phyloP scores from a whole-genome alignment of 176 grass and related monocot species.

The Eragrostis curvula region DNA sequence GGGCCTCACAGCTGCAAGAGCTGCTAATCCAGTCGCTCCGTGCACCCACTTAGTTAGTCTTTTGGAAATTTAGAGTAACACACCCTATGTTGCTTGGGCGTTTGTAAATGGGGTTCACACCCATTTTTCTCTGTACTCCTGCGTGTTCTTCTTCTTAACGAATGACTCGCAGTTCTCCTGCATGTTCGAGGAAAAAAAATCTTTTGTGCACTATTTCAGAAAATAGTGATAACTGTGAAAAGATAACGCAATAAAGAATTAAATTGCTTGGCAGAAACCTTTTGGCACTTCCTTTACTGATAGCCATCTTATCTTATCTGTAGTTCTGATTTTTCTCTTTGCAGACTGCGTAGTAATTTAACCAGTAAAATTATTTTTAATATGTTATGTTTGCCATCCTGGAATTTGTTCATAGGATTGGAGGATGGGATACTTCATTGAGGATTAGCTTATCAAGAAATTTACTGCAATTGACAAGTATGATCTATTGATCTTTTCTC shows the following conservation, averaged over 20 bases:
- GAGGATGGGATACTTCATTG: constrained; percentile 25
- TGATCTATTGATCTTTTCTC: constrained; percentile 17
- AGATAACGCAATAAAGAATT: not conserved
- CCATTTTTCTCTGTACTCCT: too few relatives aligned
- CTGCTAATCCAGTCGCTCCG: too few relatives aligned
- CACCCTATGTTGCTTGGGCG: too few relatives aligned
- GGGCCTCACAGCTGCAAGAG: too few relatives aligned
- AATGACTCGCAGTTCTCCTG: too few relatives aligned
- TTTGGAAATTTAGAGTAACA: too few relatives aligned
- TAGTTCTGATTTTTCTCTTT: constrained; percentile 29
- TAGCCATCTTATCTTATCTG: not conserved
- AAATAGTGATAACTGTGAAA: constrained; percentile 18
- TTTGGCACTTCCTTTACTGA: constrained; percentile 14
- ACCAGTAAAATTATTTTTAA: constrained; percentile 29
- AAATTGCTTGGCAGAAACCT: constrained; percentile 5
- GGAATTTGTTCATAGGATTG: constrained; percentile 35
- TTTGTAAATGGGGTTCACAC: too few relatives aligned
- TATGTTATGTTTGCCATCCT: not conserved
- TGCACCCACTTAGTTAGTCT: too few relatives aligned
- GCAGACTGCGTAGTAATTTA: not conserved
- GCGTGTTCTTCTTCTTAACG: too few relatives aligned
- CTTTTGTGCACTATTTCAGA: not conserved
- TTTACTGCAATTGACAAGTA: constrained; percentile 39
- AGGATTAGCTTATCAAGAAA: constrained; percentile 39
- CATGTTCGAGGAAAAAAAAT: too few relatives aligned